Evolutionary conservation across 306 rosid genomes (phyloP), one percentile per base, ranked within the genome.

Genomic region (Castanospermum australe): DNA sequence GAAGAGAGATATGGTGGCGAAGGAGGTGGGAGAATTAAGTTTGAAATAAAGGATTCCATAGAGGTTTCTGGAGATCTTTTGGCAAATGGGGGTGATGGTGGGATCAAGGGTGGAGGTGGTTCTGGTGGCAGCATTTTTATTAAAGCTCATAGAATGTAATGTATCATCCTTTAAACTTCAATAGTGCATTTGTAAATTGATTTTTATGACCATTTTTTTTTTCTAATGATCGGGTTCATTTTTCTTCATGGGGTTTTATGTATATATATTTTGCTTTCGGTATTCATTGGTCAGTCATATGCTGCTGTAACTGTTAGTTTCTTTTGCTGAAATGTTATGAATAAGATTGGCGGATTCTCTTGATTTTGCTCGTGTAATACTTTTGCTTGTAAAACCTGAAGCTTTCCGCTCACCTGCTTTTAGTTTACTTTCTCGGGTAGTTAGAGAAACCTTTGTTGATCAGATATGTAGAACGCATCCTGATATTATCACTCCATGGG

Each of bases 41-140:
- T 92, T 70, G 82, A 69, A 45, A 70, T 79, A 5, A 41, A 39
- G 35, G 88, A 84, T 60, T 79, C 89, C 33, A 67, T 89, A 18
- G 84, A 87, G 42, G 82, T 89, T 35, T 77, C 81, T 47, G 99
- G 93, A 50, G 73, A 44, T 83, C 90, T 95, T 75, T 84, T 86
- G 51, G 98, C 99, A 0, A 88, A 89, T 63, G 99, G 99, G 25
- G 99, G 97, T 32, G 84, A 92, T 76, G 97, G 95, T 24, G 92
- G 97, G 48, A 80, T 87, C 51, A 91, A 95, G 82, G 99, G 98
- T 78, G 99, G 99, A 38, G 98, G 99, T 56, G 99, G 99, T 35
- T 95, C 99, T 21, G 99, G 96, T 44, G 99, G 99, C 69, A 95
- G 99, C 94, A 89, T 95, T 79, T 92, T 22, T 79, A 63, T 95